Base-by-base conservation (phyloP, 2,329 filamentous ascomycete species). In the Emergomyces orientalis region DNA sequence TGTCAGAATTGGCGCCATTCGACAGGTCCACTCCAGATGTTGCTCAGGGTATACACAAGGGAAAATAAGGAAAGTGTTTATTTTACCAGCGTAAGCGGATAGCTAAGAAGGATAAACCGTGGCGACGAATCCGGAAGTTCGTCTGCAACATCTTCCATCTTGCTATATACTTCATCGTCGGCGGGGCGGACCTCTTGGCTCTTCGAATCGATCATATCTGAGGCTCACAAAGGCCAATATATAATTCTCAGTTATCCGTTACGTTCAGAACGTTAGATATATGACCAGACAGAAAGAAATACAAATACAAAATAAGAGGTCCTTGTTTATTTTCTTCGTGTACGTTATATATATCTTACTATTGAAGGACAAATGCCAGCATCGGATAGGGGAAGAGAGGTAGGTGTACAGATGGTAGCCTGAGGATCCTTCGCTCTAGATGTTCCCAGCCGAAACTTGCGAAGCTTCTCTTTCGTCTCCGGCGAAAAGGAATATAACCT, bases 81-180 rank as follows among this genome's bases (percentile, higher is more conserved):
- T 37, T 54, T 34, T 79, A 96, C 91, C 76, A 95, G 77, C 0
- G 90, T 96, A 69, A 97, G 74, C 0, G 94, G 94, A 74, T 97
- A 94, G 77, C 91, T 96, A 59, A 99, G 81, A 63, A 97, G 82
- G 34, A 99, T 83, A 71, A 91, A 99, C 64, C 94, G 86, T 14
- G 94, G 94, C 7, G 91, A 86, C 73, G 96, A 90, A 70, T 97
- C 93, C 9, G 94, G 94, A 22, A 99, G 84, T 71, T 96, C 92
- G 61, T 97, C 93, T 65, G 82, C 87, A 63, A 99, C 81, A 63
- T 91, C 88, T 65, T 88, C 84, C 69, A 99, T 84, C 66, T 88
- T 87, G 58, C 84, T 88, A 80, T 96, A 97, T 64, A 92, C 85
- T 73, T 89, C 84, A 65, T 89, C 87, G 66, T 91, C 87, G 68